These are phyloP conservation scores for Trametes gibbosa DNA, from an alignment of 768 basidiomycete genomes.

Conservation along the genomic window DNA sequence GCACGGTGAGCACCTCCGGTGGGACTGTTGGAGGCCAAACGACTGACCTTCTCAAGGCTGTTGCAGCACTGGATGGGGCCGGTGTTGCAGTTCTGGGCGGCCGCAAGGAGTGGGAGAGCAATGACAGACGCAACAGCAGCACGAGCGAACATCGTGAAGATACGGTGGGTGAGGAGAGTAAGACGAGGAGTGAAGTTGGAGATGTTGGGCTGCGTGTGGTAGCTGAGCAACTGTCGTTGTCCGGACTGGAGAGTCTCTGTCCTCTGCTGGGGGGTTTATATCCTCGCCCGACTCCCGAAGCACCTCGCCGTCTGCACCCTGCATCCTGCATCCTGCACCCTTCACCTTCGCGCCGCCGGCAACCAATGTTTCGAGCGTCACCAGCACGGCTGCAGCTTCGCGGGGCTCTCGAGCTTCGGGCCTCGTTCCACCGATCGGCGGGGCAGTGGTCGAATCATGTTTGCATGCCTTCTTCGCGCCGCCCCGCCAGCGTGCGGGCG, in stretches of 20 bases:
- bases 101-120: constrained; percentile 18
- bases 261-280: background rate
- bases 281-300: background rate
- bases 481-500: background rate
- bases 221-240: constrained; percentile 1
- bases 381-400: background rate
- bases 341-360: background rate
- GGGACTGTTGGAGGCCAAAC: background rate
- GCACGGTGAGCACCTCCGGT: background rate
- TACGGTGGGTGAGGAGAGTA: no score
- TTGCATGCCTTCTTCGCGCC: background rate
- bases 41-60: constrained; percentile 8
- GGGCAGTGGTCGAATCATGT: background rate
- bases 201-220: background rate
- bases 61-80: constrained; percentile 18
- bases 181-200: background rate
- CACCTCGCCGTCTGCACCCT: background rate
- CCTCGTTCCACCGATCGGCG: background rate
- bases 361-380: background rate
- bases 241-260: background rate
- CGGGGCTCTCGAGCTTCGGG: background rate
- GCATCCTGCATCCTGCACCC: background rate
- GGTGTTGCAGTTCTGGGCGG: constrained; percentile 15
- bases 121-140: constrained; percentile 13
- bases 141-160: constrained; percentile 16